Conservation (phyloP, 225 moss, liverwort and hornwort genomes). For the Rhytidiadelphus loreus region DNA sequence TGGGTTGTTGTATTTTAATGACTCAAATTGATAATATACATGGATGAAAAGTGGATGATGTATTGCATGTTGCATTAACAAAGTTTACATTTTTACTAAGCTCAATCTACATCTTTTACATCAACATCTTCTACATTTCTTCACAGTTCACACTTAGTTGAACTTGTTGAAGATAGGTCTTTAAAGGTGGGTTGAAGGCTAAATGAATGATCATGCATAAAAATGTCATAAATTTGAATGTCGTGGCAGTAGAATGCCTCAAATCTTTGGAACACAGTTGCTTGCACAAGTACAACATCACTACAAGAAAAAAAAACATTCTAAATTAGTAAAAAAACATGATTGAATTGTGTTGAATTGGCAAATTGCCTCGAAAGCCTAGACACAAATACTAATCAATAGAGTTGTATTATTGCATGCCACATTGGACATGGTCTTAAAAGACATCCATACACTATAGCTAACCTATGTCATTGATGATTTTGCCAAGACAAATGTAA, state of each 20-base stretch:
- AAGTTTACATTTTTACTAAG: not conserved
- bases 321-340: not conserved
- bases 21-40: not conserved
- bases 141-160: not conserved
- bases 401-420: rapidly evolving
- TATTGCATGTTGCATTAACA: not conserved
- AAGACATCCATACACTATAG: rapidly evolving
- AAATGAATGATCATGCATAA: not conserved
- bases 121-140: not conserved
- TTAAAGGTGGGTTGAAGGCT: not conserved
- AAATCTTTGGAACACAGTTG: not conserved
- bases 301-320: not conserved
- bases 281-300: not conserved
- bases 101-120: not conserved
- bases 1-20: not conserved
- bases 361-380: not conserved
- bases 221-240: not conserved
- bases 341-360: not conserved
- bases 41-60: not conserved
- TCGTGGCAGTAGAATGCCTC: not conserved
- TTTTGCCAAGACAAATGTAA: not conserved
- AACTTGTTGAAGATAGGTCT: not conserved
- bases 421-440: not conserved
- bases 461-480: not conserved
- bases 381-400: rapidly evolving